phyloP scores from a whole-genome alignment of 1,284 basidiomycete species.

The Omphalotus olearius region DNA sequence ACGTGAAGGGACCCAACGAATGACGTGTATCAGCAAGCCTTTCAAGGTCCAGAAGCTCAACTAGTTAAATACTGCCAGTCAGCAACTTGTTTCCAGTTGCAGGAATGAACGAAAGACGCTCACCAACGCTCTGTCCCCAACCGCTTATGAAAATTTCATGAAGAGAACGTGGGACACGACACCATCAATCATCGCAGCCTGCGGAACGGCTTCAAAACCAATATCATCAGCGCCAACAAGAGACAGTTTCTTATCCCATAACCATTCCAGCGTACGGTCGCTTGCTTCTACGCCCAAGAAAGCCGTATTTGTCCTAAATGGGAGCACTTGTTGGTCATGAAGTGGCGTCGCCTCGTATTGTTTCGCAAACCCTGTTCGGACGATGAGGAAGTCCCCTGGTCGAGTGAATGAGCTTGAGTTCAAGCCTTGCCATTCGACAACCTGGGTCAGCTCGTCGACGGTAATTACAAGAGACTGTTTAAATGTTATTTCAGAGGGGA shows the following conservation, averaged over 20 bases:
- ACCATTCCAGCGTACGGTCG: constrained; percentile 13
- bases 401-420: constrained; percentile 7
- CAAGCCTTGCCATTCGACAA: constrained; percentile 15
- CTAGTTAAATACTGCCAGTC: background rate
- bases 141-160: background rate
- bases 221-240: constrained; percentile 15
- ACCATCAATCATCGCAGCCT: background rate
- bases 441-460: constrained; percentile 7
- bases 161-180: background rate
- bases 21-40: constrained; percentile 6
- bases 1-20: constrained; percentile 8
- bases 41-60: constrained; percentile 12
- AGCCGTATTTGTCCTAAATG: constrained; percentile 6
- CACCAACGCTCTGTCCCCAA: background rate
- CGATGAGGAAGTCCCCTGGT: constrained; percentile 16
- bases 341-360: constrained; percentile 10
- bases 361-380: constrained; percentile 15
- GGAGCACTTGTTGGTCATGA: constrained; percentile 10
- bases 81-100: background rate
- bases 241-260: constrained; percentile 17
- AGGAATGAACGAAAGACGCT: background rate
- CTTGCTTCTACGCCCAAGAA: constrained; percentile 13
- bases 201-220: constrained; percentile 8
- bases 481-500: background rate
- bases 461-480: constrained; percentile 4